A percentile compares a stretch with the other conserved stretches of the same genome.
Conservation (phyloP, 306 rosid genomes). For the Castanospermum australe region DNA sequence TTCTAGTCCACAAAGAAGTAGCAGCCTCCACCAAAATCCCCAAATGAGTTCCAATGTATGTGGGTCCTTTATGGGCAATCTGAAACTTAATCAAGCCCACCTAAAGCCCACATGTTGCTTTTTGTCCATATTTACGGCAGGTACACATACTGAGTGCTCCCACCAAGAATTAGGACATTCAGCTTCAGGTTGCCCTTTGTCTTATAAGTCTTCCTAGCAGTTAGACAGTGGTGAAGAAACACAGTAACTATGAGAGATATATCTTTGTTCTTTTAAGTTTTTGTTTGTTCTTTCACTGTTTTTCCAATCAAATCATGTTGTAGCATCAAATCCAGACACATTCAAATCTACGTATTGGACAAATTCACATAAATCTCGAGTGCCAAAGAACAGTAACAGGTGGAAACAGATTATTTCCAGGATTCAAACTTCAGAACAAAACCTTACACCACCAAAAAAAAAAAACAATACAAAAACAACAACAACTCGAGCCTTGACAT, state of each 20-base stretch:
- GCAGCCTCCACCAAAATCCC: neutral
- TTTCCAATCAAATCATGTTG: neutral
- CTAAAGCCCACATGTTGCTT: slow-evolving; percentile 50
- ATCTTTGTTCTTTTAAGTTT: neutral
- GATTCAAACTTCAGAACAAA: neutral
- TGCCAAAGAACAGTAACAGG: neutral
- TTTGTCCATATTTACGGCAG: slow-evolving; percentile 77
- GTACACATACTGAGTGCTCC: slow-evolving; percentile 55
- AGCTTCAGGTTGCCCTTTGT: neutral
- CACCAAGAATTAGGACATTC: slow-evolving; percentile 75
- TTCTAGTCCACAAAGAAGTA: neutral
- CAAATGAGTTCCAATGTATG: slow-evolving; percentile 21
- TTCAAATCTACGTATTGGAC: neutral
- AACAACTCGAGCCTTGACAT: neutral
- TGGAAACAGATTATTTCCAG: neutral
- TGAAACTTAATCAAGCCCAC: slow-evolving; percentile 48
- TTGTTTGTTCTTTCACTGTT: neutral
- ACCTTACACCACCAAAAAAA: neutral
- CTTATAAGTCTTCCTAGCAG: neutral
- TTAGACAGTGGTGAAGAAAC: neutral
- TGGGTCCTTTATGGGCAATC: slow-evolving; percentile 49
- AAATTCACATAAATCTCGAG: neutral
- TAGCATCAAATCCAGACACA: slow-evolving; percentile 1
- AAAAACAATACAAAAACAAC: neutral
- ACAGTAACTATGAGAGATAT: neutral